Percentiles rank a stretch among this genome's conserved stretches.
These are phyloP conservation scores for Neoboletus subvelutipes DNA, from an alignment of 768 basidiomycete species.

Conservation along the genomic window DNA sequence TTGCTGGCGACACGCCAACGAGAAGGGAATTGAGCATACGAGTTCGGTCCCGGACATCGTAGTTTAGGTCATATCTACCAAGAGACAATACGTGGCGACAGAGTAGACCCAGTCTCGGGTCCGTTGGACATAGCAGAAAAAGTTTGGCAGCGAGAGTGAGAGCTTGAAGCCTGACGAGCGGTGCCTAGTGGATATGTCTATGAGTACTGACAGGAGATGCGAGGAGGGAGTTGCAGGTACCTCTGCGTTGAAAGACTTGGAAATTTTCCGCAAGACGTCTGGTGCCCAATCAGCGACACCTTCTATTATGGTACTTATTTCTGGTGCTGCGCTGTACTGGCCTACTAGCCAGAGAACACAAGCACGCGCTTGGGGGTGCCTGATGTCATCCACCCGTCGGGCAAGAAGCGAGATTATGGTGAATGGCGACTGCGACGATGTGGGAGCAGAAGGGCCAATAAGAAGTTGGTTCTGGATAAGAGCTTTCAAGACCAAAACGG, in stretches of 20 bases:
- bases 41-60: constrained; percentile 89
- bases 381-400: constrained; percentile 72
- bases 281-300: constrained; percentile 80
- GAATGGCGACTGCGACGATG: constrained; percentile 43
- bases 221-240: constrained; percentile 35
- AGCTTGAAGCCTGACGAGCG: constrained; percentile 77
- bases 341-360: constrained; percentile 93
- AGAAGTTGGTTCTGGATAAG: constrained; percentile 71
- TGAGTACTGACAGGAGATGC: background rate
- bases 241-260: constrained; percentile 72
- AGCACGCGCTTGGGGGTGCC: constrained; percentile 77
- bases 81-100: constrained; percentile 75
- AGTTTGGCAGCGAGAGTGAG: constrained; percentile 87
- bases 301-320: constrained; percentile 39
- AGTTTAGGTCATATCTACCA: constrained; percentile 84
- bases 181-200: constrained; percentile 39
- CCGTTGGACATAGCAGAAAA: constrained; percentile 60
- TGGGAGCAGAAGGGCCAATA: constrained; percentile 31
- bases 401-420: constrained; percentile 80
- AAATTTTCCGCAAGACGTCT: constrained; percentile 80
- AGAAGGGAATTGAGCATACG: constrained; percentile 77
- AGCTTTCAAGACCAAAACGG: constrained; percentile 82
- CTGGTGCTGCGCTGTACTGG: constrained; percentile 63
- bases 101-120: constrained; percentile 51
- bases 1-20: constrained; percentile 46